A percentile compares a stretch with the other conserved stretches of the same genome.
Conservation (phyloP, 1,284 basidiomycete genomes). For the Puccinia sorghi region DNA sequence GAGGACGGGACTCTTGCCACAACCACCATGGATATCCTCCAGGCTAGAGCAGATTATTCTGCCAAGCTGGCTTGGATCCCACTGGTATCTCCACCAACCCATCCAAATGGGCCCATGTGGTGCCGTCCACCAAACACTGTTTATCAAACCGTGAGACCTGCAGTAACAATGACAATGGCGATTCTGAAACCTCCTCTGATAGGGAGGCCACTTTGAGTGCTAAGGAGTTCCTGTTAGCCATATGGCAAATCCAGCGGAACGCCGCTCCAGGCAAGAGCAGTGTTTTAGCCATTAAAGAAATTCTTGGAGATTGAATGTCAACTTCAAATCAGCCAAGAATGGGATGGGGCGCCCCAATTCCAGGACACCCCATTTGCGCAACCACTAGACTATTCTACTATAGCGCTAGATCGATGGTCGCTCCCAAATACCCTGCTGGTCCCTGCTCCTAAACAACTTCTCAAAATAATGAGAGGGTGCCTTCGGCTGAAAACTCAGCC, state of each 20-base stretch:
- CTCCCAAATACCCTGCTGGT: neutral
- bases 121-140: no score
- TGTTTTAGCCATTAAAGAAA: neutral
- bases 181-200: no score
- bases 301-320: slow-evolving; percentile 28
- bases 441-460: neutral
- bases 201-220: no score
- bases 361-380: neutral
- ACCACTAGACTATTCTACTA: slow-evolving; percentile 9
- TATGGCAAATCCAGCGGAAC: neutral
- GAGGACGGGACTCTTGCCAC: neutral
- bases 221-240: neutral
- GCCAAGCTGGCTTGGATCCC: slow-evolving; percentile 6
- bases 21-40: neutral
- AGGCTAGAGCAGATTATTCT: slow-evolving; percentile 1
- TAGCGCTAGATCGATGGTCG: neutral
- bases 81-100: neutral
- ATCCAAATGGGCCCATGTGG: no score
- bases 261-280: slow-evolving; percentile 18
- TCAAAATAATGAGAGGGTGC: slow-evolving; percentile 4
- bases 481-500: slow-evolving; percentile 7
- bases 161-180: no score
- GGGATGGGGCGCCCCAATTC: neutral
- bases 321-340: slow-evolving; percentile 7
- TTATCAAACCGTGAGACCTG: no score